Base-by-base conservation (phyloP, 2,329 filamentous ascomycete genomes). In the Pseudogymnoascus sp. region DNA sequence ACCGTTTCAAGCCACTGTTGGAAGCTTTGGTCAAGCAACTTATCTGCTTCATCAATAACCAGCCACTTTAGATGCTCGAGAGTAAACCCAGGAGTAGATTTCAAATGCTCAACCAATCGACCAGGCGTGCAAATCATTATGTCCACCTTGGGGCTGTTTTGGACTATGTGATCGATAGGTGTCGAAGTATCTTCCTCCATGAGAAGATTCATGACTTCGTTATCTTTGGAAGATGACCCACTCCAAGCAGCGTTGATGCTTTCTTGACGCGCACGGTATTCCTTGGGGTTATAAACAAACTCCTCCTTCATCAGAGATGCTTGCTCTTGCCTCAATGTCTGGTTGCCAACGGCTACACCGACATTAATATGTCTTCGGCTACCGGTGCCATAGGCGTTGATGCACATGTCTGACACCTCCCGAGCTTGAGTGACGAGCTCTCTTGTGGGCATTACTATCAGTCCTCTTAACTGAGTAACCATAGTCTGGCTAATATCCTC, bases 1-100 rank as follows among this genome's bases (percentile, higher is more conserved):
- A 94, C 83, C 0, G 87, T 76, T 39, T 86, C 84, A 2, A 95
- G 79, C 92, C 92, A 97, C 69, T 93, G 89, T 71, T 97, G 92
- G 73, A 94, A 97, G 69, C 89, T 92, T 72, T 97, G 90, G 43
- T 92, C 88, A 5, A 97, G 81, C 11, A 97, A 78, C 70, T 94
- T 91, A 73, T 97, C 93, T 9, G 93, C 94, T 75, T 97, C 93
- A 69, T 97, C 93, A 50, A 97, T 88, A 2, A 97, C 84, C 0
- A 97, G 79, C 92, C 92, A 97, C 63, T 89, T 84, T 4, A 97
- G 79, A 70, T 89, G 81, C 61, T 88, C 83, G 20, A 97, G 78
- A 0, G 81, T 84, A 72, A 97, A 97, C 0, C 91, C 92, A 2
- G 85, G 84, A 0, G 93, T 97, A 63, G 87, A 86, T 65, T 88